Percentiles rank a stretch among this genome's conserved stretches.
Evolutionary conservation across 192 early-diverging fungal genomes (phyloP).

Genomic region (Coemansia sp.): DNA sequence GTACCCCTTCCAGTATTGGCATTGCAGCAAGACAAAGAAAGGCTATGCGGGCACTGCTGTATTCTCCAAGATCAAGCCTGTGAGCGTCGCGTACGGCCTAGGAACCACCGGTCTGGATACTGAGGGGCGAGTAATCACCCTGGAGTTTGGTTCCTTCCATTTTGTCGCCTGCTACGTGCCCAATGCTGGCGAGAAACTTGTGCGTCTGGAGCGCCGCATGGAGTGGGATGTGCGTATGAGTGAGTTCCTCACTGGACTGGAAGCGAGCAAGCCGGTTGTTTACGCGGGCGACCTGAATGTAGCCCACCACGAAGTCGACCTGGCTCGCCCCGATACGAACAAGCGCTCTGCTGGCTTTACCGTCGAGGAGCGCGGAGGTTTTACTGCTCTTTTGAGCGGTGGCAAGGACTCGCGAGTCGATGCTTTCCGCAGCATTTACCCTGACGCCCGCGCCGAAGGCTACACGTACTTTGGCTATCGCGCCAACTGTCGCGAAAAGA

Average conservation of each 20-base stretch:
- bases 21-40: slow-evolving; percentile 68
- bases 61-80: slow-evolving; percentile 80
- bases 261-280: slow-evolving; percentile 72
- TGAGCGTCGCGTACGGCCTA: slow-evolving; percentile 65
- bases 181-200: slow-evolving; percentile 78
- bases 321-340: slow-evolving; percentile 78
- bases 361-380: slow-evolving; percentile 76
- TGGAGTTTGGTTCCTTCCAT: slow-evolving; percentile 69
- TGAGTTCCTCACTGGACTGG: slow-evolving; percentile 68
- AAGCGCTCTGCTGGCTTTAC: slow-evolving; percentile 82
- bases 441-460: slow-evolving; percentile 59
- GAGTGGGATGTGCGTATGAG: slow-evolving; percentile 70
- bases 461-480: slow-evolving; percentile 85
- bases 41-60: slow-evolving; percentile 79
- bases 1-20: slow-evolving; percentile 78
- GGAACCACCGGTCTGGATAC: slow-evolving; percentile 55
- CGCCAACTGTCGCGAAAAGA: slow-evolving; percentile 70
- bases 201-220: slow-evolving; percentile 67
- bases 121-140: slow-evolving; percentile 75
- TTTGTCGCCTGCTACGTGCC: slow-evolving; percentile 78
- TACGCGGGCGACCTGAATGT: slow-evolving; percentile 90
- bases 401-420: slow-evolving; percentile 63
- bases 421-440: slow-evolving; percentile 74
- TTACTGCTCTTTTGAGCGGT: slow-evolving; percentile 64
- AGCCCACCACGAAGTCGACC: slow-evolving; percentile 75